phyloP scores from a whole-genome alignment of 768 basidiomycete genomes.

The Sporobolomyces pararoseus region DNA sequence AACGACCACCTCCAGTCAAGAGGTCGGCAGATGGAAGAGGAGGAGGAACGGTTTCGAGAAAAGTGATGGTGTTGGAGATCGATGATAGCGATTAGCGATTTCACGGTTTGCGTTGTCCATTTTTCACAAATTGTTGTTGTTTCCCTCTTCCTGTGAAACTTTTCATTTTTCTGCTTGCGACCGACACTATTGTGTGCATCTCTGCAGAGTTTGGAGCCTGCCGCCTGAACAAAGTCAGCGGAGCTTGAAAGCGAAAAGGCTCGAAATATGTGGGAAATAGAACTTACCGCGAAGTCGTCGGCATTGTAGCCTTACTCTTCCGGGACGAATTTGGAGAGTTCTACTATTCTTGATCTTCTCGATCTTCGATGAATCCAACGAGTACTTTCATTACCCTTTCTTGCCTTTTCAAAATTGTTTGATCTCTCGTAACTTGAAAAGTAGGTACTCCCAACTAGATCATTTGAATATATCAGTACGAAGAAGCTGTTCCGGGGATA shows the following conservation, averaged over 20 bases:
- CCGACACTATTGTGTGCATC: too few relatives aligned
- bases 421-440: slow-evolving; percentile 29
- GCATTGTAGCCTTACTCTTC: background rate
- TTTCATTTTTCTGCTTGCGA: too few relatives aligned
- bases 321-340: background rate
- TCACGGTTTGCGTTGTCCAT: too few relatives aligned
- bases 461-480: background rate
- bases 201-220: too few relatives aligned
- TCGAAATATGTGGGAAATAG: too few relatives aligned
- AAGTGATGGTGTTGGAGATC: background rate
- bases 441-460: slow-evolving; percentile 31
- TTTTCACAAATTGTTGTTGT: too few relatives aligned
- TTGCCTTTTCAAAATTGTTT: slow-evolving; percentile 28
- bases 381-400: slow-evolving; percentile 35
- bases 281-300: background rate
- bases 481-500: background rate
- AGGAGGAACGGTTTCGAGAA: background rate
- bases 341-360: background rate
- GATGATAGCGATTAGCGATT: slow-evolving; percentile 11
- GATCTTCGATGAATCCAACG: slow-evolving; percentile 40
- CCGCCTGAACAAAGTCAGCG: too few relatives aligned
- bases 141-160: too few relatives aligned
- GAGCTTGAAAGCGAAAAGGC: too few relatives aligned
- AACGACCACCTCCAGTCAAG: background rate
- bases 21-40: background rate